Evolutionary conservation across 2,329 filamentous ascomycete genomes (phyloP).

Genomic region (Fusarium sublunatum): DNA sequence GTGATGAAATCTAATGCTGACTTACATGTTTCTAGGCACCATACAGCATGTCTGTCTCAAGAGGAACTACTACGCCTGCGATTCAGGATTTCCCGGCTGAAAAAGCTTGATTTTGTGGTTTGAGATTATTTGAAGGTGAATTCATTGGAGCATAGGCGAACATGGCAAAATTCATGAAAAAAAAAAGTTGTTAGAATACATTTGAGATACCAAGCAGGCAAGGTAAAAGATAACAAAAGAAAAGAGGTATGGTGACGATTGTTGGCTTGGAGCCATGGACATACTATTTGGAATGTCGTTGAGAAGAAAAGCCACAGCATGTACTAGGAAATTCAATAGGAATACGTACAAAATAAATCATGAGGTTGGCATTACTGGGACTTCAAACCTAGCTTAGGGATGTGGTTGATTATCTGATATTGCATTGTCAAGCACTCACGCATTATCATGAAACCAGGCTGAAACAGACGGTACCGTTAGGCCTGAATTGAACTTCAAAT

Average conservation of each 20-base stretch:
- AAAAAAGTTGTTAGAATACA: conserved; percentile 2
- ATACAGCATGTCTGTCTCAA: conserved; percentile 76
- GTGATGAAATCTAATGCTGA: conserved; percentile 2
- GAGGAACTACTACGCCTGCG: conserved; percentile 70
- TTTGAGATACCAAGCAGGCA: conserved; percentile 33
- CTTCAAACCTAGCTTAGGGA: background rate
- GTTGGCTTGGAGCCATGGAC: too few species aligned
- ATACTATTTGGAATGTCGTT: background rate
- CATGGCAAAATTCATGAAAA: conserved; percentile 1
- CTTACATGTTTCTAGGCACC: conserved; percentile 65
- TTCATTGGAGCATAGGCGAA: background rate
- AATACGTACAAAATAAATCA: too few species aligned
- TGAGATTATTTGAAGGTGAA: background rate
- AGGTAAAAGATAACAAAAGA: background rate
- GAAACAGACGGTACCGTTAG: background rate
- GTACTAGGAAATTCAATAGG: too few species aligned
- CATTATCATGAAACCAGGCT: conserved; percentile 3
- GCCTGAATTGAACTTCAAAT: conserved; percentile 6
- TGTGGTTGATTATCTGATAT: background rate
- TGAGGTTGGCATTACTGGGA: too few species aligned
- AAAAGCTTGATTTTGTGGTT: conserved; percentile 29
- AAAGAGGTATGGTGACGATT: background rate
- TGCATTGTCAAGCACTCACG: background rate
- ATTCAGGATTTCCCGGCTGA: conserved; percentile 53
- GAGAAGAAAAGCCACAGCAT: too few species aligned